Evolutionary conservation across 345 rosid species (phyloP).

Genomic region (Corchorus olitorius): DNA sequence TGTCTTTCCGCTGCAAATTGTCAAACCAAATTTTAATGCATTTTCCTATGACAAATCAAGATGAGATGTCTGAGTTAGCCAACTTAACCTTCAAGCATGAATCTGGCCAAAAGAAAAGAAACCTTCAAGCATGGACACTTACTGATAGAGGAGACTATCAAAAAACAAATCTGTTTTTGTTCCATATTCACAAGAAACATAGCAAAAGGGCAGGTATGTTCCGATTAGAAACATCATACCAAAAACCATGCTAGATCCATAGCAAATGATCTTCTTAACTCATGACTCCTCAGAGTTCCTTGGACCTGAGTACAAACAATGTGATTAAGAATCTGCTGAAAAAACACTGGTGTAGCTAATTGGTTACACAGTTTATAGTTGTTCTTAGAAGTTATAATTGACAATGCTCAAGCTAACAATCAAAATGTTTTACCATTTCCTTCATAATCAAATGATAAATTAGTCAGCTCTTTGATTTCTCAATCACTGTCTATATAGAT

Average conservation of each 20-base stretch:
- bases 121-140: not conserved
- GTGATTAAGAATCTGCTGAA: not conserved
- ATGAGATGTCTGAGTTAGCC: not conserved
- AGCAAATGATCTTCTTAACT: conserved; percentile 42
- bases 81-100: too few relatives aligned
- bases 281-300: conserved; percentile 42
- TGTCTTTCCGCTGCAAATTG: conserved; percentile 10
- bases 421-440: not conserved
- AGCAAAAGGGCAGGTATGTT: not conserved
- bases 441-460: not conserved
- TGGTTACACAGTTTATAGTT: not conserved
- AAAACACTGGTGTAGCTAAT: not conserved
- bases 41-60: conserved; percentile 25
- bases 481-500: not conserved
- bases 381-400: not conserved
- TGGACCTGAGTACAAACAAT: conserved; percentile 36
- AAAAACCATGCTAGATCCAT: conserved; percentile 52
- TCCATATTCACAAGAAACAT: not conserved
- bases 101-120: too few relatives aligned
- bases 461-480: not conserved
- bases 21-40: not conserved
- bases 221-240: conserved; percentile 34
- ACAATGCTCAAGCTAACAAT: not conserved
- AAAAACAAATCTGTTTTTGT: not conserved
- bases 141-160: not conserved